phyloP scores from a whole-genome alignment of 208 protist species.

The Wallacemonas rigidus region DNA sequence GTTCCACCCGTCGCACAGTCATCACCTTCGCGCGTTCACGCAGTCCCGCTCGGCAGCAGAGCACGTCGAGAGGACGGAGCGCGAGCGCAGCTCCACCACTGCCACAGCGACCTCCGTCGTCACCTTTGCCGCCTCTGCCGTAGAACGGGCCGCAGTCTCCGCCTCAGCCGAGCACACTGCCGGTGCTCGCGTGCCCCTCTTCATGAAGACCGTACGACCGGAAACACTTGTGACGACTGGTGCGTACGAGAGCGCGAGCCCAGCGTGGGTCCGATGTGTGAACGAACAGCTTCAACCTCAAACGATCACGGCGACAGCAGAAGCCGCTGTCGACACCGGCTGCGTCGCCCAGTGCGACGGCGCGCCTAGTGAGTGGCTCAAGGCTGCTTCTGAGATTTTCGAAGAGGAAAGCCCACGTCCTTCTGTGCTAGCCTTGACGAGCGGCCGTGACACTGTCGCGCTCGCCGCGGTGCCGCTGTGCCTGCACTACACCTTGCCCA shows the following conservation, averaged over 20 bases:
- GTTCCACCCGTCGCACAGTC: not conserved
- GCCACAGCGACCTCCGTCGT: not conserved
- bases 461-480: constrained; percentile 1
- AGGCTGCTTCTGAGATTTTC: not conserved
- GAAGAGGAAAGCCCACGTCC: no score
- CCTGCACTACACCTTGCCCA: not conserved
- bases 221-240: constrained; percentile 1
- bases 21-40: constrained; percentile 6
- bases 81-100: not conserved
- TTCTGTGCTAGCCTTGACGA: not conserved
- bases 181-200: not conserved
- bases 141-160: not conserved
- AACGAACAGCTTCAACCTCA: not conserved
- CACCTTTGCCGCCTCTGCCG: not conserved
- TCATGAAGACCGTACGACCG: not conserved
- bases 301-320: not conserved
- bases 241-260: constrained; percentile 8
- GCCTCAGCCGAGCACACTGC: not conserved
- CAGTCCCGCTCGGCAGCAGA: not conserved
- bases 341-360: no score
- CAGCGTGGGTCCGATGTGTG: constrained; percentile 14
- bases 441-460: not conserved
- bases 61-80: not conserved
- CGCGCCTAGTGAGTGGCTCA: not conserved
- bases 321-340: no score